phyloP scores from a whole-genome alignment of 495 filamentous ascomycete species.

The Bacidia rubella region DNA sequence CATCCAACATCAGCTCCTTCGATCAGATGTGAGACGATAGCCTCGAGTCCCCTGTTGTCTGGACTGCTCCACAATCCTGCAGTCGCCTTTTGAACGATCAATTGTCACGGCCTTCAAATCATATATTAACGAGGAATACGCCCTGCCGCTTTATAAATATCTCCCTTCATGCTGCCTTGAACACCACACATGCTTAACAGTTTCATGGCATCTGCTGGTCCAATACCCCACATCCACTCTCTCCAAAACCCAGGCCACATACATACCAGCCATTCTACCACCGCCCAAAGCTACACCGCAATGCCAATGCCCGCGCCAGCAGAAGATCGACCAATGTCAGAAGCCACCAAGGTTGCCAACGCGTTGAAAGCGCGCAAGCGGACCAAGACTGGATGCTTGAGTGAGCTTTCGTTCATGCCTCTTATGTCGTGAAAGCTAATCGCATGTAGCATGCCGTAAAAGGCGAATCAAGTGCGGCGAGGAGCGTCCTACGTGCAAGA shows the following conservation, averaged over 20 bases:
- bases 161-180: no score
- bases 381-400: conserved; percentile 94
- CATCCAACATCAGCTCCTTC: background rate
- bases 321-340: conserved; percentile 8
- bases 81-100: no score
- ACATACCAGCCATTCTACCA: background rate
- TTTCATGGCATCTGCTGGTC: background rate
- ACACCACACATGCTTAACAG: no score
- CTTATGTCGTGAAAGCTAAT: conserved; percentile 10
- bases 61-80: background rate
- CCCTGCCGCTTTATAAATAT: no score
- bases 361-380: conserved; percentile 45
- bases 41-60: background rate
- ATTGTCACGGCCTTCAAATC: no score
- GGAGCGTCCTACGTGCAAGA: conserved; percentile 77
- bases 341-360: conserved; percentile 5
- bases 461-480: conserved; percentile 96
- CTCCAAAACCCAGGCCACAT: background rate
- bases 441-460: conserved; percentile 64
- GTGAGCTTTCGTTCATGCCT: conserved; percentile 34
- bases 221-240: background rate
- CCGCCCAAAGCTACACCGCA: background rate
- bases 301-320: background rate
- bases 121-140: no score
- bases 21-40: background rate